A percentile compares a stretch with the other conserved stretches of the same genome.
Conservation (phyloP, 192 early-diverging fungal species). For the Linnemannia zychae region DNA sequence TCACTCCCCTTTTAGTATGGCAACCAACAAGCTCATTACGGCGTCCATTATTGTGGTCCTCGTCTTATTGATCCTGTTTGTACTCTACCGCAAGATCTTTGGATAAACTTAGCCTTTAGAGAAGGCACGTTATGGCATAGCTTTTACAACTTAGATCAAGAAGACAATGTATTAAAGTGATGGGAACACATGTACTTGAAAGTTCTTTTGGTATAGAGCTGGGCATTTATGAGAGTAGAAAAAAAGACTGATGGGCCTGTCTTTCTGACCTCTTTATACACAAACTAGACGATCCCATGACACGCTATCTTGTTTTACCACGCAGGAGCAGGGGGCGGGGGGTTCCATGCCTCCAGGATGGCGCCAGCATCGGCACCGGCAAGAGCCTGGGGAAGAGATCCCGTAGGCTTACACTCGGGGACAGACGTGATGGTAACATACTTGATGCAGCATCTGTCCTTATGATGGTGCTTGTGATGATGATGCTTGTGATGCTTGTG, state of each 20-base stretch:
- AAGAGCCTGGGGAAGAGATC: neutral
- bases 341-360: slow-evolving; percentile 3
- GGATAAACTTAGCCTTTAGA: neutral
- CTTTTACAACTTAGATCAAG: neutral
- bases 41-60: slow-evolving; percentile 87
- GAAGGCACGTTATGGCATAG: neutral
- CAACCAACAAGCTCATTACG: slow-evolving; percentile 90
- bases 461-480: neutral
- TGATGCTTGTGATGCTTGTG: slow-evolving; percentile 15
- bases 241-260: neutral
- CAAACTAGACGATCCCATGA: too few relatives aligned
- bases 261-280: too few relatives aligned
- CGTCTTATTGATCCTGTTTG: slow-evolving; percentile 84
- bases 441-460: slow-evolving; percentile 19
- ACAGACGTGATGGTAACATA: slow-evolving; percentile 20
- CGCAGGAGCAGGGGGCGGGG: neutral
- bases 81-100: slow-evolving; percentile 85
- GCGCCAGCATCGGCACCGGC: neutral
- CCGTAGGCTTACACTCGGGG: slow-evolving; percentile 9
- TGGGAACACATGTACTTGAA: neutral
- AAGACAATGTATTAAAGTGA: neutral
- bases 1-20: slow-evolving; percentile 70
- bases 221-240: neutral
- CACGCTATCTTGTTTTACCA: too few relatives aligned
- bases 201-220: neutral